Conservation (phyloP, 768 basidiomycete genomes). For the Mycena amicta region DNA sequence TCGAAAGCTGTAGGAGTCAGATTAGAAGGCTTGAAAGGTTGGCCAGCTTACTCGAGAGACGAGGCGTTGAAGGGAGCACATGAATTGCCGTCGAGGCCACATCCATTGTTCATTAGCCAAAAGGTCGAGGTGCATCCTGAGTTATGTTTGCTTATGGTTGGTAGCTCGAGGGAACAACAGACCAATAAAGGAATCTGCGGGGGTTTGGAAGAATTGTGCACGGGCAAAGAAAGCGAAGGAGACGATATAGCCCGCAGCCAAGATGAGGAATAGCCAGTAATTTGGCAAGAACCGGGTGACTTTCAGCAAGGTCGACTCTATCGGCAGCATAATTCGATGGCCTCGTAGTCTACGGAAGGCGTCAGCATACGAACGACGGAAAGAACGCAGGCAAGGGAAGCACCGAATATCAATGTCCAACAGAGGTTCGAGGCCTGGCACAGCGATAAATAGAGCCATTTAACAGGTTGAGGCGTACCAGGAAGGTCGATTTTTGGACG, state of each 20-base stretch:
- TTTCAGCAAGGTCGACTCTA: constrained; percentile 59
- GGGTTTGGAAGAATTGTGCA: constrained; percentile 72
- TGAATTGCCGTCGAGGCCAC: constrained; percentile 67
- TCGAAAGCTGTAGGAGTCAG: constrained; percentile 47
- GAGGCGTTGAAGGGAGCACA: constrained; percentile 68
- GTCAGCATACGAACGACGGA: too few relatives aligned
- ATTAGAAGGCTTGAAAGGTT: neutral
- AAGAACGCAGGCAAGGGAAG: too few relatives aligned
- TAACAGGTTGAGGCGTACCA: constrained; percentile 35
- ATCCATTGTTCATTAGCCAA: constrained; percentile 70
- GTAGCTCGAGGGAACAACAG: constrained; percentile 7
- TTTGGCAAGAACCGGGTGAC: constrained; percentile 54
- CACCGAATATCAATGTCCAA: constrained; percentile 55
- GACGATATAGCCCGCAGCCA: constrained; percentile 67
- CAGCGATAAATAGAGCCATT: constrained; percentile 3
- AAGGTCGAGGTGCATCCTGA: constrained; percentile 66
- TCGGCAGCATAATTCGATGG: constrained; percentile 39
- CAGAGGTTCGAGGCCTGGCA: constrained; percentile 54
- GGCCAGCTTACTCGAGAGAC: constrained; percentile 45
- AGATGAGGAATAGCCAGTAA: constrained; percentile 55
- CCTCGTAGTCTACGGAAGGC: constrained; percentile 39
- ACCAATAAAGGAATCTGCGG: constrained; percentile 57
- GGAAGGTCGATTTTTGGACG: constrained; percentile 56
- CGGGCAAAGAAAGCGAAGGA: constrained; percentile 73
- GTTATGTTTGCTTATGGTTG: neutral